These are phyloP conservation scores for Rhododendron ovatum DNA, from an alignment of 148 eudicot genomes.

Conservation along the genomic window DNA sequence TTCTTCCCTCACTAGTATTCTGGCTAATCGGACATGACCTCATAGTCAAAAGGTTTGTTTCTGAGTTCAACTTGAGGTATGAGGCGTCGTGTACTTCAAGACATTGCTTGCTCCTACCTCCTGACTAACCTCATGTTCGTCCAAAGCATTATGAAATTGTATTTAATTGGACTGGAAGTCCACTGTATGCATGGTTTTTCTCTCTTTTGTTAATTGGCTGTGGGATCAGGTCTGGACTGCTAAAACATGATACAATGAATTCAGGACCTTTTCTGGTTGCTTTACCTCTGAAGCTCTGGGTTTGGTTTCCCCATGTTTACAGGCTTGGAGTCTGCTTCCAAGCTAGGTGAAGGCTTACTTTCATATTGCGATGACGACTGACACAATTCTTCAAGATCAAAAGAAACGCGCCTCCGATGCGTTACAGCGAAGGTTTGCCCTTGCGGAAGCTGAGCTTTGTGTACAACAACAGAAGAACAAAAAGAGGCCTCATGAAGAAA, in stretches of 20 bases:
- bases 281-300: not conserved
- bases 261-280: not conserved
- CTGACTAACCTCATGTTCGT: not conserved
- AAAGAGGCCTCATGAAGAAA: slow-evolving; percentile 26
- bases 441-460: slow-evolving; percentile 54
- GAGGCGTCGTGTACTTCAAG: not conserved
- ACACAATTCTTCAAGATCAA: slow-evolving; percentile 25
- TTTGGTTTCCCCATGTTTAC: not conserved
- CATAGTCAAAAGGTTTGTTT: not conserved
- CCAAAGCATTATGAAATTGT: not conserved
- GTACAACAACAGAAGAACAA: slow-evolving; percentile 35
- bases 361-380: slow-evolving; percentile 23
- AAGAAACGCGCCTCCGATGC: slow-evolving; percentile 66
- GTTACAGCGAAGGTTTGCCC: slow-evolving; percentile 56
- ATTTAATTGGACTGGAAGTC: not conserved
- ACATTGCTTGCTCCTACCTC: not conserved
- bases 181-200: not conserved
- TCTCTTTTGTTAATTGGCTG: not conserved
- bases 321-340: not conserved
- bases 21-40: not conserved
- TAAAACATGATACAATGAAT: not conserved
- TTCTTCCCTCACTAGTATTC: not conserved
- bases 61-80: not conserved
- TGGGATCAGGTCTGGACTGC: not conserved
- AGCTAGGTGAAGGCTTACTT: not conserved